phyloP scores from a whole-genome alignment of 2,329 filamentous ascomycete genomes.

The Hymenoscyphus fructigenus region DNA sequence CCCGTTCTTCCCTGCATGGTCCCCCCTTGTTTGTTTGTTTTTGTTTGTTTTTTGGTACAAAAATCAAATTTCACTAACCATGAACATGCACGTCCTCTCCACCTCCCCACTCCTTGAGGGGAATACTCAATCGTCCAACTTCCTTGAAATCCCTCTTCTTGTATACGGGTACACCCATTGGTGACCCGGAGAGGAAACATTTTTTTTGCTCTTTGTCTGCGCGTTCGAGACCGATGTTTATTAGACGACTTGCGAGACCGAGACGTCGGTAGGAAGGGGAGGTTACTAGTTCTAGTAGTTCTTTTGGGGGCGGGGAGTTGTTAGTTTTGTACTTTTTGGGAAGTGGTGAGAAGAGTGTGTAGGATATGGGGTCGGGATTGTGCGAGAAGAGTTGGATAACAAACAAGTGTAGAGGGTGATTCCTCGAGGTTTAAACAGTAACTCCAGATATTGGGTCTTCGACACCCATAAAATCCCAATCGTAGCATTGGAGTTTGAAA shows the following conservation, averaged over 20 bases:
- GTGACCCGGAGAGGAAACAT: conserved; percentile 5
- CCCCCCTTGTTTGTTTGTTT: too few species aligned
- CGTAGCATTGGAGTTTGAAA: too few species aligned
- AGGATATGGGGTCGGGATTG: too few species aligned
- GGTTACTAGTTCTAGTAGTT: conserved; percentile 5
- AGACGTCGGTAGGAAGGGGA: conserved; percentile 2
- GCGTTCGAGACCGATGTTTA: conserved; percentile 3
- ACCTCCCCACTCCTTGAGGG: conserved; percentile 35
- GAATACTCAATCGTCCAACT: neutral
- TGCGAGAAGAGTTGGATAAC: too few species aligned
- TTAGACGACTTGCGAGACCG: neutral
- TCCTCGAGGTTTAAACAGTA: too few species aligned
- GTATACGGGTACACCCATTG: conserved; percentile 11
- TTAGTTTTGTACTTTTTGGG: neutral
- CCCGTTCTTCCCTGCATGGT: neutral
- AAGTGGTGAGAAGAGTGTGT: too few species aligned
- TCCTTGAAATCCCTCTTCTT: conserved; percentile 8
- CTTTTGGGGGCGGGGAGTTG: neutral
- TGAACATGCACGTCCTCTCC: conserved; percentile 10
- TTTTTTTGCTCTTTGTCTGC: neutral
- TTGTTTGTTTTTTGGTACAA: too few species aligned
- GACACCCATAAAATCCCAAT: too few species aligned
- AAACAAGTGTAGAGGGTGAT: too few species aligned
- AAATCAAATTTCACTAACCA: neutral
- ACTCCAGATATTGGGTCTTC: too few species aligned